Evolutionary conservation across 148 eudicot species (phyloP), one percentile per base, ranked within the genome.

Genomic region (Amaranthus cruentus): DNA sequence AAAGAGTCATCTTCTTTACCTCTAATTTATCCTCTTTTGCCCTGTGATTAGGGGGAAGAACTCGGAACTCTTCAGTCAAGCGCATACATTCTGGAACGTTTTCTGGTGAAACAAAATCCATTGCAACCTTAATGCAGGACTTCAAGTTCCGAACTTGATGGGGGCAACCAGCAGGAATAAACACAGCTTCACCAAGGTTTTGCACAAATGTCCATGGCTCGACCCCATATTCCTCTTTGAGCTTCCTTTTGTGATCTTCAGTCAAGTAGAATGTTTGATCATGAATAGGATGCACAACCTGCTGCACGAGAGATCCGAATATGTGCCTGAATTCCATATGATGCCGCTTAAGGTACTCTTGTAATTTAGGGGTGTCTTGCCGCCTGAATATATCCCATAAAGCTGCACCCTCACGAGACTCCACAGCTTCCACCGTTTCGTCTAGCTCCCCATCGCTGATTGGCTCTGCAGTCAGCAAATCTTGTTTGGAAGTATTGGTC

Each of bases 141-240:
- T 86, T 86, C 73, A 86, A 74, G 73, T 88, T 83, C 68, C 91
- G 76, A 67, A 88, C 88, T 80, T 88, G 91, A 71, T 85, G 87
- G 28, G 91, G 91, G 55, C 91, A 88, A 38, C 91, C 91, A 69
- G 87, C 86, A 62, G 91, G 88, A 73, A 87, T 83, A 62, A 87
- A 87, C 44, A 87, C 88, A 7, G 87, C 87, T 73, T 84, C 87
- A 55, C 87, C 84, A 6, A 84, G 87, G 57, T 81, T 81, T 62
- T 83, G 90, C 73, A 83, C 86, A 50, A 87, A 85, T 44, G 90
- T 85, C 90, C 90, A 87, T 52, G 90, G 85, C 69, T 87, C 87
- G 46, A 83, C 71, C 53, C 87, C 86, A 73, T 73, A 85, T 74
- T 88, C 88, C 75, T 76, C 83, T 79, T 76, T 88, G 28, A 88